Conservation (phyloP, 2,329 filamentous ascomycete genomes). For the Xylaria sp. region DNA sequence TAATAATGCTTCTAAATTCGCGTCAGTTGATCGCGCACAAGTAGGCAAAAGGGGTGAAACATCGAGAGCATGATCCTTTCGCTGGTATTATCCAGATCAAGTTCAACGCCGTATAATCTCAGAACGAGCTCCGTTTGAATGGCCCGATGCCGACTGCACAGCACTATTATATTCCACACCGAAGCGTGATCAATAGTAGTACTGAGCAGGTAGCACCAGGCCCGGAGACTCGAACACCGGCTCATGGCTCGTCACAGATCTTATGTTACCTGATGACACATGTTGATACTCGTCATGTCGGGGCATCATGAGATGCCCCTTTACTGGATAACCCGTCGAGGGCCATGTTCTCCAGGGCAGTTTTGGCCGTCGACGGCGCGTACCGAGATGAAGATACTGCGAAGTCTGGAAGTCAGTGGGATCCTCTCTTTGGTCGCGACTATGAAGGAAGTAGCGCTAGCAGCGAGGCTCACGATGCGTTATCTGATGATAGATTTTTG, state of each 20-base stretch:
- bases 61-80: constrained; percentile 94
- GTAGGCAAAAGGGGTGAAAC: constrained; percentile 52
- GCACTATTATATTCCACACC: neutral
- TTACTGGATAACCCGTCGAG: constrained; percentile 46
- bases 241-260: constrained; percentile 50
- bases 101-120: constrained; percentile 93
- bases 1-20: constrained; percentile 40
- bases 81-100: constrained; percentile 99
- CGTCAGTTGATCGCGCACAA: constrained; percentile 51
- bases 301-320: constrained; percentile 39
- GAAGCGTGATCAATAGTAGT: constrained; percentile 4
- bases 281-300: constrained; percentile 44
- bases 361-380: constrained; percentile 42
- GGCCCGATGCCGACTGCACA: constrained; percentile 18
- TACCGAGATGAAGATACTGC: constrained; percentile 44
- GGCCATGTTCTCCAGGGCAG: constrained; percentile 43
- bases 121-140: constrained; percentile 55
- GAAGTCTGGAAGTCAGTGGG: constrained; percentile 31
- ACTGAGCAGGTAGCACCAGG: constrained; percentile 32
- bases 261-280: constrained; percentile 49
- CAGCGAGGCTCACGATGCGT: constrained; percentile 42
- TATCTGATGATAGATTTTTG: constrained; percentile 19
- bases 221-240: constrained; percentile 51
- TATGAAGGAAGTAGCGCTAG: constrained; percentile 28
- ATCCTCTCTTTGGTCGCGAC: constrained; percentile 4